Evolutionary conservation across 495 filamentous ascomycete species (phyloP).

Genomic region (Aspergillus leporis): DNA sequence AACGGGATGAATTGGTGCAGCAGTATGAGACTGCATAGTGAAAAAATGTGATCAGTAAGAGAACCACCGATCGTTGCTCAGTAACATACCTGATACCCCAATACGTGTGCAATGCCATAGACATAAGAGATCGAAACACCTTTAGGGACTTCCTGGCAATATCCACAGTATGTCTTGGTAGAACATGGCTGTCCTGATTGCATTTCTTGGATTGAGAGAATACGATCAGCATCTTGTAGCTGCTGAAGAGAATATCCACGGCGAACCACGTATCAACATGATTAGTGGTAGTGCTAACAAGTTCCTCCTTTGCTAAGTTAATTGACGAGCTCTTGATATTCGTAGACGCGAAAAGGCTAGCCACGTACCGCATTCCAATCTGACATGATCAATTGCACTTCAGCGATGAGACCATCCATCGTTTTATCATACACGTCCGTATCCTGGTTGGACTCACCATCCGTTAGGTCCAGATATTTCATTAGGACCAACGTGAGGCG

Average conservation of each 20-base stretch:
- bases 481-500: constrained; percentile 18
- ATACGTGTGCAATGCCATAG: not conserved
- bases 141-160: constrained; percentile 6
- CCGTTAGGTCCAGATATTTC: constrained; percentile 20
- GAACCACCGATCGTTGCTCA: not conserved
- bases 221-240: constrained; percentile 24
- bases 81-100: constrained; percentile 16
- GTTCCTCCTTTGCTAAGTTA: constrained; percentile 15
- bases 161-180: constrained; percentile 10
- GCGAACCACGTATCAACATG: constrained; percentile 23
- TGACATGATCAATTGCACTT: constrained; percentile 19
- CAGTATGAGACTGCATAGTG: constrained; percentile 10
- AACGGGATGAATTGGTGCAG: constrained; percentile 21
- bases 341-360: not conserved
- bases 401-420: constrained; percentile 14
- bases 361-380: constrained; percentile 20
- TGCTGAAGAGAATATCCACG: constrained; percentile 23
- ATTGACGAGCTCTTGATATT: not conserved
- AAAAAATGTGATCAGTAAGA: not conserved
- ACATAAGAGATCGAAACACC: constrained; percentile 7
- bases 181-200: not conserved
- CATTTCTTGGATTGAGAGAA: constrained; percentile 21
- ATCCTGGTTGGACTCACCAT: not conserved
- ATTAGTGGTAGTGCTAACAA: constrained; percentile 15
- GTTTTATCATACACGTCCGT: constrained; percentile 9